Evolutionary conservation across 306 rosid genomes (phyloP), one percentile per base, ranked within the genome.

Genomic region (Comarum palustre): DNA sequence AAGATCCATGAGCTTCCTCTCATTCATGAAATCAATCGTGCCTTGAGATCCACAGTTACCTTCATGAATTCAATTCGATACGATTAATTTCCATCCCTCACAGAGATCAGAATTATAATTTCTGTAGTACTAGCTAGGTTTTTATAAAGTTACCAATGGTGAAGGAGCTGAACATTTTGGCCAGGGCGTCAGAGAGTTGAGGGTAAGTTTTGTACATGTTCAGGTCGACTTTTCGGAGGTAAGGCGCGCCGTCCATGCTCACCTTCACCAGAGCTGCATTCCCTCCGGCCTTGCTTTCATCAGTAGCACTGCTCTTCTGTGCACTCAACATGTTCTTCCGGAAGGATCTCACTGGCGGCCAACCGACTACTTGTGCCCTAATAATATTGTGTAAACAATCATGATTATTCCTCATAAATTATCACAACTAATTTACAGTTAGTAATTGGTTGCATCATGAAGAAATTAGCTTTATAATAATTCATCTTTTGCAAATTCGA

Each of bases 201-300:
- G 81, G 87, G 85, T 94, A 94, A 68, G 79, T 78, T 41, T 79
- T 88, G 87, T 81, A 89, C 61, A 84, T 78, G 66, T 45, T 85
- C 61, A 94, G 78, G 77, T 91, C 99, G 43, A 94, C 88, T 48
- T 94, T 91, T 51, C 99, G 96, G 39, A 94, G 99, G 57, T 91
- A 94, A 39, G 99, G 99, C 27, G 99, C 99, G 41, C 99, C 99
- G 41, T 94, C 96, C 87, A 94, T 84, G 90, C 97, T 91, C 4
- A 94, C 99, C 82, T 94, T 91, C 58, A 94, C 96, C 60, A 89
- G 80, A 66, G 84, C 85, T 52, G 66, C 83, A 9, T 17, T 75
- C 4, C 16, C 57, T 10, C 39, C 16, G 5, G 65, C 74, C 50
- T 73, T 76, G 25, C 81, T 83, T 63, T 80, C 89, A 24, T 83